Base-by-base conservation (phyloP, 1,284 basidiomycete species). In the Trichosporon sp. region DNA sequence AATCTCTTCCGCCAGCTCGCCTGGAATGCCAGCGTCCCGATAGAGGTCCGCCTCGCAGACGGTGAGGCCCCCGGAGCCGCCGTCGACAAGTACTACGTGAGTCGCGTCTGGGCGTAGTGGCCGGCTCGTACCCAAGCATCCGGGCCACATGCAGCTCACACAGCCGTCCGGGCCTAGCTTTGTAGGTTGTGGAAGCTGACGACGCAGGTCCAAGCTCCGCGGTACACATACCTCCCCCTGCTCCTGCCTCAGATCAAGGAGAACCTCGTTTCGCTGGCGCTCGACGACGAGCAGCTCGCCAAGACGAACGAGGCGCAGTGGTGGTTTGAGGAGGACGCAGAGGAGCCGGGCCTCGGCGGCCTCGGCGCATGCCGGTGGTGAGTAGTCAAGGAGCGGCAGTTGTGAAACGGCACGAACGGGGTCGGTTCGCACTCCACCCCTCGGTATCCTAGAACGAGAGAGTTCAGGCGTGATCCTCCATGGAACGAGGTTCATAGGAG, bases 201-300 rank as follows among this genome's bases (percentile, higher is more conserved):
- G 3, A 4, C 3, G 18, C 73, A 86, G 85, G 79, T 86, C 44
- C 85, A 86, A 83, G 94, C 92, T 3, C 91, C 94, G 27, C 88
- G 95, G 65, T 90, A 96, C 79, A 90, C 89, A 79, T 98, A 97
- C 84, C 88, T 97, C 34, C 92, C 95, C 13, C 86, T 97, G n/a
- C 84, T 97, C 56, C 87, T 97, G 73, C 90, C 92, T 2, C 91
- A 95, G 77, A 88, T 97, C 73, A 87, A 90, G 69, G 87, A 89
- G 72, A 93, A 93, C 81, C 87, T 97, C 70, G 89, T 92, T 84
- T 92, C 95, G 73, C 88, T 96, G 62, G 92, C 93, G 5, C 90
- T 97, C 76, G 92, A 95, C 77, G 92, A 94, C 75, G 86, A 87
- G 35, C 89, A 90, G 25, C 87, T 89, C 3, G 88, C 88, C 68